phyloP scores from a whole-genome alignment of 371 early-diverging fungal species.

The Mucor plumbeus region DNA sequence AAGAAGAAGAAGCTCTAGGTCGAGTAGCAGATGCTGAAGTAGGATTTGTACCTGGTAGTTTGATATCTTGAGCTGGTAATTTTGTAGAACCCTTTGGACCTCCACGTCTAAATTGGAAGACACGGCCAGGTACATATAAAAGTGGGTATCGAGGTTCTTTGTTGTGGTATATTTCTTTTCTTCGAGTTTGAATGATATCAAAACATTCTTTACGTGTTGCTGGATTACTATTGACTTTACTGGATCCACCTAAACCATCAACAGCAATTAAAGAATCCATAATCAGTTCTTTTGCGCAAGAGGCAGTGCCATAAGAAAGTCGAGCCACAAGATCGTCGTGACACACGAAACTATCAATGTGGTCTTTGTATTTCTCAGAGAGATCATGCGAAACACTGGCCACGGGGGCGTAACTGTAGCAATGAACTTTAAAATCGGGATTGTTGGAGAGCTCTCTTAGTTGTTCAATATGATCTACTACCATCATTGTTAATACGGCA shows the following conservation, averaged over 20 bases:
- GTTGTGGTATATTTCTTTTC: slow-evolving; percentile 48
- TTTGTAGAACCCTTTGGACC: background rate
- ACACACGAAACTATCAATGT: slow-evolving; percentile 77
- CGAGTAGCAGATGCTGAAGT: background rate
- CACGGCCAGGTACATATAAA: slow-evolving; percentile 50
- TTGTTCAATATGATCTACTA: slow-evolving; percentile 68
- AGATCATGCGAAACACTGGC: slow-evolving; percentile 74
- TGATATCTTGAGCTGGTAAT: slow-evolving; percentile 9
- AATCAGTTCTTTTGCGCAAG: slow-evolving; percentile 51
- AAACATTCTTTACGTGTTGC: slow-evolving; percentile 44
- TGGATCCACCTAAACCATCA: slow-evolving; percentile 51
- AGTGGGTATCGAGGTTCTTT: slow-evolving; percentile 51
- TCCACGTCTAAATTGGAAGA: slow-evolving; percentile 48
- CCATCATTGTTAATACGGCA: slow-evolving; percentile 79
- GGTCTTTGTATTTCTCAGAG: slow-evolving; percentile 65
- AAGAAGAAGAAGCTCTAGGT: slow-evolving; percentile 14
- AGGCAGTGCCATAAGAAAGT: slow-evolving; percentile 76
- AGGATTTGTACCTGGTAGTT: slow-evolving; percentile 17
- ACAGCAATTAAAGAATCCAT: slow-evolving; percentile 54
- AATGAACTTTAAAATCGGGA: slow-evolving; percentile 50
- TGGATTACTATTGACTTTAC: slow-evolving; percentile 42
- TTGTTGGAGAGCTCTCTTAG: slow-evolving; percentile 53
- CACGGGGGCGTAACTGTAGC: slow-evolving; percentile 59
- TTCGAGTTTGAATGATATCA: slow-evolving; percentile 46
- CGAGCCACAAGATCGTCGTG: slow-evolving; percentile 81